phyloP scores from a whole-genome alignment of 805 yeast genomes.

The Lachancea waltii region DNA sequence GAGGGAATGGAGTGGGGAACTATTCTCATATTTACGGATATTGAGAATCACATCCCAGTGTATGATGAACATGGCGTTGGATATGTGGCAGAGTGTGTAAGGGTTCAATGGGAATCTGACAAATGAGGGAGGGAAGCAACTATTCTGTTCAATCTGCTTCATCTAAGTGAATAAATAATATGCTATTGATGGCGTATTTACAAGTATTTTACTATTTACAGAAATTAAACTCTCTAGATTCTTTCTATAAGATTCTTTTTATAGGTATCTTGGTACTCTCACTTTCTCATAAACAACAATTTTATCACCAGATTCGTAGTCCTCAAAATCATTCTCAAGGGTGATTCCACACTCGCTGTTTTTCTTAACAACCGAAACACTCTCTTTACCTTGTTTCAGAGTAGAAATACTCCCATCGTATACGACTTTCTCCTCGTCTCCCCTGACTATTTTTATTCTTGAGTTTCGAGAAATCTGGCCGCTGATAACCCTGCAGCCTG shows the following conservation, averaged over 20 bases:
- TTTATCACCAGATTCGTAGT: constrained; percentile 66
- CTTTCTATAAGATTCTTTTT: constrained; percentile 8
- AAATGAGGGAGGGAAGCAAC: constrained; percentile 4
- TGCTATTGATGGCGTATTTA: constrained; percentile 5
- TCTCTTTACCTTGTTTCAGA: constrained; percentile 77
- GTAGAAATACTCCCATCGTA: constrained; percentile 60
- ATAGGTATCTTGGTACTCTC: constrained; percentile 47
- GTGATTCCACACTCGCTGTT: constrained; percentile 89
- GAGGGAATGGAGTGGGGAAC: constrained; percentile 99
- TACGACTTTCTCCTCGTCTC: constrained; percentile 33
- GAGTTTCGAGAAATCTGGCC: constrained; percentile 64
- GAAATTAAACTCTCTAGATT: constrained; percentile 4
- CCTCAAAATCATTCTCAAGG: constrained; percentile 54
- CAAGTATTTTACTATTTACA: constrained; percentile 4
- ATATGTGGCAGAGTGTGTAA: constrained; percentile 72
- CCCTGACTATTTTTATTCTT: constrained; percentile 50
- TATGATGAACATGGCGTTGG: constrained; percentile 66
- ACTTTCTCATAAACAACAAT: constrained; percentile 69
- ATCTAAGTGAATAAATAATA: too few relatives aligned
- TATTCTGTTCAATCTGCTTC: too few relatives aligned
- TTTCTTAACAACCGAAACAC: constrained; percentile 66
- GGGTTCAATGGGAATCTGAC: constrained; percentile 74
- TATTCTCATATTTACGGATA: constrained; percentile 72
- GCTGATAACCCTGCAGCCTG: constrained; percentile 75
- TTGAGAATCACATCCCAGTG: constrained; percentile 52